A percentile compares a stretch with the other conserved stretches of the same genome.
phyloP scores from a whole-genome alignment of 139 green algal genomes.

The Volvox reticuliferus region DNA sequence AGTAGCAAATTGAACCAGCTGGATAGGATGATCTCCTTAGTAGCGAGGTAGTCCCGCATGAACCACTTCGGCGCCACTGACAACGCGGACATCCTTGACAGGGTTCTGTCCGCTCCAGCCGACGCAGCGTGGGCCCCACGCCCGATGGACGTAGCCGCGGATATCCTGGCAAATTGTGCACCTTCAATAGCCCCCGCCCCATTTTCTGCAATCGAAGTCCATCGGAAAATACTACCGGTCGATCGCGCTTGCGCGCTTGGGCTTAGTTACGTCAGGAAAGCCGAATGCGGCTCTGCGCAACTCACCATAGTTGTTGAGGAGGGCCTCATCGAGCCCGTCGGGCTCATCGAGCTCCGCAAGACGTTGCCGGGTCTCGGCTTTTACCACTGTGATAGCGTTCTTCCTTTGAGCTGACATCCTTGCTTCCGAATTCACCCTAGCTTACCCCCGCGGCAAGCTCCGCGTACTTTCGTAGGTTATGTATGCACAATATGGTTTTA shows the following conservation, averaged over 20 bases:
- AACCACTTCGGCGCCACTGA: slow-evolving; percentile 16
- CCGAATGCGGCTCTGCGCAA: neutral
- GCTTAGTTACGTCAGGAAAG: no score
- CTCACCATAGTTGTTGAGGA: slow-evolving; percentile 13
- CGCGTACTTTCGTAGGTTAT: no score
- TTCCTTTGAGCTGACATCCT: slow-evolving; percentile 32
- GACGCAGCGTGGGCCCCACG: neutral
- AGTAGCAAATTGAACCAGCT: slow-evolving; percentile 83
- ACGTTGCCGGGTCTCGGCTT: neutral
- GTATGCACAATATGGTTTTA: no score
- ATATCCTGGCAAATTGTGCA: neutral
- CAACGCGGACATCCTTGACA: slow-evolving; percentile 3
- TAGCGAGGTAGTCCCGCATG: slow-evolving; percentile 25
- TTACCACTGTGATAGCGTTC: neutral
- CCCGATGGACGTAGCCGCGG: neutral
- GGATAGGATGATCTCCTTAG: slow-evolving; percentile 68
- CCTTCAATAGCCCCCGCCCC: neutral
- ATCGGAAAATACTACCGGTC: no score
- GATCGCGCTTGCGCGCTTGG: no score
- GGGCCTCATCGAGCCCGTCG: neutral
- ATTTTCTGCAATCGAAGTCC: neutral
- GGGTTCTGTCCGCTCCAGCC: slow-evolving; percentile 4
- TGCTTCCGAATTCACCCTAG: neutral
- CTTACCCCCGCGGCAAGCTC: no score
- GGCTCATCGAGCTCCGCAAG: neutral